These are phyloP conservation scores for Cystobasidium pallidum DNA, from an alignment of 1,284 basidiomycete species.

Conservation along the genomic window DNA sequence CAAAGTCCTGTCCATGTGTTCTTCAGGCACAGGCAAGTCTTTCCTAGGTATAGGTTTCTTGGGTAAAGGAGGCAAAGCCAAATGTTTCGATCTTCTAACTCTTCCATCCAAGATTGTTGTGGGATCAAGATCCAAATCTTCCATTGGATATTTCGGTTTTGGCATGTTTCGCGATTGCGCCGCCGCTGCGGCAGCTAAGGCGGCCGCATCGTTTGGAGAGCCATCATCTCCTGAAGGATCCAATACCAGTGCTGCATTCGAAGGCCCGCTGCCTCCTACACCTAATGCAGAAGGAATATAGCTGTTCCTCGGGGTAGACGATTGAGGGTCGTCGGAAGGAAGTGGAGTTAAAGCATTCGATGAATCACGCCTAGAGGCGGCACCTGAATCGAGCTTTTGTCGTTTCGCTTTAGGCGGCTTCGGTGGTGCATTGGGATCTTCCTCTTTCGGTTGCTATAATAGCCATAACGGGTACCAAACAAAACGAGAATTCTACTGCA, in stretches of 20 bases:
- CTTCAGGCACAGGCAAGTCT: constrained; percentile 68
- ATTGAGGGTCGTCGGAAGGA: constrained; percentile 14
- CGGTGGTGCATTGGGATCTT: constrained; percentile 54
- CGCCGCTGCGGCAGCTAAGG: constrained; percentile 58
- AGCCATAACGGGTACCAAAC: background rate
- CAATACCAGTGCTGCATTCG: background rate
- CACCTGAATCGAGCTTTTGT: constrained; percentile 81
- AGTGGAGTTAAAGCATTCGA: constrained; percentile 14
- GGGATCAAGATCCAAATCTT: constrained; percentile 59
- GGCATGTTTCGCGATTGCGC: constrained; percentile 57
- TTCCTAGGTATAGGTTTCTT: constrained; percentile 65
- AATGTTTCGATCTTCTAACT: constrained; percentile 70
- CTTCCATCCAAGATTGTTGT: constrained; percentile 54
- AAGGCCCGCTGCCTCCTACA: background rate
- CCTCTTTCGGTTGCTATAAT: constrained; percentile 20
- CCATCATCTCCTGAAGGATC: background rate
- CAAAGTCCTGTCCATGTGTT: constrained; percentile 80
- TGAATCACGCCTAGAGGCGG: constrained; percentile 1
- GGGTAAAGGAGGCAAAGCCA: constrained; percentile 64
- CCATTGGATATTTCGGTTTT: constrained; percentile 66
- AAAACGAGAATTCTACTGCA: background rate
- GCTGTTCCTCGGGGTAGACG: background rate
- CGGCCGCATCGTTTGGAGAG: background rate
- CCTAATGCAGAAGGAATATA: constrained; percentile 2
- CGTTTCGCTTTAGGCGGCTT: constrained; percentile 62